Conservation (phyloP, 2,329 filamentous ascomycete species). For the Monosporascus sp. region DNA sequence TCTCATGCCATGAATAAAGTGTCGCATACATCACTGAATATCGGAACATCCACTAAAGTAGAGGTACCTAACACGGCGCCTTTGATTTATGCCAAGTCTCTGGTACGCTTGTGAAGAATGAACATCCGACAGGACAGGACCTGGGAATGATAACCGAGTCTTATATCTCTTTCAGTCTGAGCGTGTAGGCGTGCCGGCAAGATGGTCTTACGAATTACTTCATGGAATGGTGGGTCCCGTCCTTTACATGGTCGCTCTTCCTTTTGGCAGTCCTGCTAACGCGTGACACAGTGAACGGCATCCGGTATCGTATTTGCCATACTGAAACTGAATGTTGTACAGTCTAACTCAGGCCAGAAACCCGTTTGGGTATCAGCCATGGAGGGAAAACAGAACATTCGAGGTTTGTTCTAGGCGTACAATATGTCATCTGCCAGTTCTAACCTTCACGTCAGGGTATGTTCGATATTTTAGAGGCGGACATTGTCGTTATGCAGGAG, state of each 20-base stretch:
- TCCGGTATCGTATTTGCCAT: slow-evolving; percentile 48
- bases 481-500: slow-evolving; percentile 94
- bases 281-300: slow-evolving; percentile 63
- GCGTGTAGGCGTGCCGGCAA: slow-evolving; percentile 14
- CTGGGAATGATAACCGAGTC: not conserved
- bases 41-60: too few species aligned
- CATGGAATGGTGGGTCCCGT: slow-evolving; percentile 67
- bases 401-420: slow-evolving; percentile 40
- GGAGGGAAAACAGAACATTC: slow-evolving; percentile 66
- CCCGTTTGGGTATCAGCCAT: slow-evolving; percentile 80
- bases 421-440: not conserved
- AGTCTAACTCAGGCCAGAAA: slow-evolving; percentile 42
- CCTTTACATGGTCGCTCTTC: not conserved
- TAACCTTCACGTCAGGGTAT: slow-evolving; percentile 54
- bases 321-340: not conserved
- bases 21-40: too few species aligned
- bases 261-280: slow-evolving; percentile 16
- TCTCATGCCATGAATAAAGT: too few species aligned
- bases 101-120: not conserved
- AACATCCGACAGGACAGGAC: not conserved
- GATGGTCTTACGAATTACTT: slow-evolving; percentile 77
- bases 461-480: slow-evolving; percentile 89
- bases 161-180: not conserved
- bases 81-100: too few species aligned
- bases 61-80: too few species aligned